Evolutionary conservation across 2,329 filamentous ascomycete genomes (phyloP).

Genomic region (Fusarium sp.): DNA sequence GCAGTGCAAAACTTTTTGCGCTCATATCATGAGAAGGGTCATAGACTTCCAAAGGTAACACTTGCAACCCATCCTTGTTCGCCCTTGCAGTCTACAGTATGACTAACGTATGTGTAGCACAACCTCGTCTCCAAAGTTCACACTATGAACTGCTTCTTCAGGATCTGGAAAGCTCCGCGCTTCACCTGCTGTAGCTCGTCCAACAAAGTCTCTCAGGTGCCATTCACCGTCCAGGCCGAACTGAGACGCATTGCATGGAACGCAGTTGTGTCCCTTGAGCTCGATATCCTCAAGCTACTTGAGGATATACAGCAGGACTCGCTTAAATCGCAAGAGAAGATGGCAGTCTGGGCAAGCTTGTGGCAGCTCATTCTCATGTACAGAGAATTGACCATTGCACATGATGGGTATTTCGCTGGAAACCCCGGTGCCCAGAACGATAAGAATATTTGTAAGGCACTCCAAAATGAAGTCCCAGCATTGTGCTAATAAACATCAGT

Average conservation of each 20-base stretch:
- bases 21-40: conserved; percentile 51
- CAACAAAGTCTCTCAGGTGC: conserved; percentile 52
- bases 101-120: conserved; percentile 49
- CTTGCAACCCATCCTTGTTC: conserved; percentile 13
- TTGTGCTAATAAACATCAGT: conserved; percentile 28
- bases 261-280: conserved; percentile 52
- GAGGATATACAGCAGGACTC: conserved; percentile 55
- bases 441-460: conserved; percentile 39
- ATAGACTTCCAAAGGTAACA: conserved; percentile 55
- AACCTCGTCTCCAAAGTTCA: conserved; percentile 57
- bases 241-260: conserved; percentile 54
- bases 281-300: conserved; percentile 54
- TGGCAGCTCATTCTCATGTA: conserved; percentile 64
- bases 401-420: conserved; percentile 46
- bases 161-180: conserved; percentile 58
- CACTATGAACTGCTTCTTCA: conserved; percentile 62
- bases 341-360: conserved; percentile 61
- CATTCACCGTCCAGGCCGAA: conserved; percentile 55
- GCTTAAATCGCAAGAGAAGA: conserved; percentile 53
- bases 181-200: conserved; percentile 56
- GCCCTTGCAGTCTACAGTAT: not conserved
- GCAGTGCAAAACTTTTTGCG: conserved; percentile 54
- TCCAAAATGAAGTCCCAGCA: not conserved
- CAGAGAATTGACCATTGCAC: conserved; percentile 53
- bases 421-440: conserved; percentile 39